Percentiles rank a stretch among this genome's conserved stretches.
These are phyloP conservation scores for Psilocybe azurescens DNA, from an alignment of 768 basidiomycete species.

Conservation along the genomic window DNA sequence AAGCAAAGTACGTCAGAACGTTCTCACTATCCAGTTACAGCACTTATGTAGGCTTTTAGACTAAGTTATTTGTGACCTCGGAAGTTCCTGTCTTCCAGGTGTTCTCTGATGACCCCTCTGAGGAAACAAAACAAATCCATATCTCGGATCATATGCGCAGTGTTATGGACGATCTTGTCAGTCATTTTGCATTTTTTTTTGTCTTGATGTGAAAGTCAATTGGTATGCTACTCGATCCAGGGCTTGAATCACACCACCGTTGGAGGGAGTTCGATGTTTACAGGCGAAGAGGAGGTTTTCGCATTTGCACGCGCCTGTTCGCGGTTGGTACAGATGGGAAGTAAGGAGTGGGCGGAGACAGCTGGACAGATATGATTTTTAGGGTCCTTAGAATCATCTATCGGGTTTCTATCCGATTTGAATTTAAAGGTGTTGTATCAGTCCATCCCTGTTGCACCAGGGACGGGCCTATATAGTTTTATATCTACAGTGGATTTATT, in stretches of 20 bases:
- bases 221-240: constrained; percentile 40
- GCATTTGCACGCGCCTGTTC: constrained; percentile 96
- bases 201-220: constrained; percentile 10
- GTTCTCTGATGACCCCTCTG: constrained; percentile 74
- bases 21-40: background rate
- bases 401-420: background rate
- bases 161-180: constrained; percentile 95
- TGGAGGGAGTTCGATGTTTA: constrained; percentile 88
- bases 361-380: constrained; percentile 36
- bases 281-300: constrained; percentile 96
- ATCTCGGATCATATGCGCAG: constrained; percentile 88
- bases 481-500: background rate
- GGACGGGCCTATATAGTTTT: background rate
- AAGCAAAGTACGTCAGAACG: constrained; percentile 62
- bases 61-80: constrained; percentile 90
- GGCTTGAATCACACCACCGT: constrained; percentile 80
- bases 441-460: background rate
- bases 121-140: constrained; percentile 37
- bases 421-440: too few relatives aligned
- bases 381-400: background rate
- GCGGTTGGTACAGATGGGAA: constrained; percentile 88
- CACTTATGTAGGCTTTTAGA: constrained; percentile 46
- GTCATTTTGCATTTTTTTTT: constrained; percentile 20
- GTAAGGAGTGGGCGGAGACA: constrained; percentile 79
- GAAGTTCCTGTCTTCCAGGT: constrained; percentile 91